These are phyloP conservation scores for Cercophora newfieldiana DNA, from an alignment of 495 filamentous ascomycete species.

Conservation along the genomic window DNA sequence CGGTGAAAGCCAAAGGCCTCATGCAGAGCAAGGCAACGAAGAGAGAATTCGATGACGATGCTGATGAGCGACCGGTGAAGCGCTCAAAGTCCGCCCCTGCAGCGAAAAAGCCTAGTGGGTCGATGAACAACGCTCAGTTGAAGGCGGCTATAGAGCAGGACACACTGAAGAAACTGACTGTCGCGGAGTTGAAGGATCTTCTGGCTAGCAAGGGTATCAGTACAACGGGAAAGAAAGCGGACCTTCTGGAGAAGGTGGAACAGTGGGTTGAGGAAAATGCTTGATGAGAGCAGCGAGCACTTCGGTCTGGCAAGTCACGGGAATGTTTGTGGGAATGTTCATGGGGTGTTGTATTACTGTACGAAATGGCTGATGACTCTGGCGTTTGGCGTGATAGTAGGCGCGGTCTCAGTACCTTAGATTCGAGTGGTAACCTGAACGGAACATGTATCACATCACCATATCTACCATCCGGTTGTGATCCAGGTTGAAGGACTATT, in stretches of 20 bases:
- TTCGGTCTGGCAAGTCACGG: neutral
- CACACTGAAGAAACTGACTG: conserved; percentile 67
- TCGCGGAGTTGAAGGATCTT: conserved; percentile 69
- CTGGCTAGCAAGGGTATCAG: conserved; percentile 61
- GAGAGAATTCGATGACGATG: conserved; percentile 42
- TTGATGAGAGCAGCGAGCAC: conserved; percentile 15
- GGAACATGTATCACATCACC: neutral
- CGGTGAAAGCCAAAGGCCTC: conserved; percentile 47
- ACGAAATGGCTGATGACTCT: neutral
- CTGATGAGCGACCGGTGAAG: conserved; percentile 43
- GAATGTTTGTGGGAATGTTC: neutral
- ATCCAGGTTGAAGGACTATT: neutral
- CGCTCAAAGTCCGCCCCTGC: conserved; percentile 34
- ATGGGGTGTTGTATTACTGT: neutral
- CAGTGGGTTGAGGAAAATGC: conserved; percentile 66
- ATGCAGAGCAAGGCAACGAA: conserved; percentile 41
- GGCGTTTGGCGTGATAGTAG: neutral
- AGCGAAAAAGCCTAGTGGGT: conserved; percentile 25
- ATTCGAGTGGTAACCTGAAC: neutral
- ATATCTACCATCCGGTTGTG: too few species aligned
- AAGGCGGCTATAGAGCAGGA: conserved; percentile 59
- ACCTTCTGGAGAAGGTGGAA: conserved; percentile 77
- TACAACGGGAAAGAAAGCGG: conserved; percentile 70
- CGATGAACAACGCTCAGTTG: conserved; percentile 58
- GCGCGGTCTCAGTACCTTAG: neutral